Base-by-base conservation (phyloP, 192 early-diverging fungal genomes). In the Umbelopsis ramanniana region DNA sequence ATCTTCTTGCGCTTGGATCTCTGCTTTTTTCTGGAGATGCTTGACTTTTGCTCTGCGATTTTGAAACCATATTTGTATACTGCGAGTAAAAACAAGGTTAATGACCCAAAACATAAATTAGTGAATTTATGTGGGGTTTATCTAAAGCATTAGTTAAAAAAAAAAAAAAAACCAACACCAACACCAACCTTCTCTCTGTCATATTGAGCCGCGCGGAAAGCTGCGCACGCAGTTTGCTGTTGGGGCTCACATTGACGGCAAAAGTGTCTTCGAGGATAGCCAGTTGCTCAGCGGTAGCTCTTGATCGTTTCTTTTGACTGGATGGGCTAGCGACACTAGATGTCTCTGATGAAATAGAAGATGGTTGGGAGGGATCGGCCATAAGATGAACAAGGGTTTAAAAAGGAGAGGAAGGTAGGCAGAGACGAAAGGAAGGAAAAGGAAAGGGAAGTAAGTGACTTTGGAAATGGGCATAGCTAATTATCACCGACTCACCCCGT, bases 241-340 rank as follows among this genome's bases (percentile, higher is more conserved):
- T 88, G 46, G 93, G 93, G 33, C 87, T 88, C 35, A 88, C 85
- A 72, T 93, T 86, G 7, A 82, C 80, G 45, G 79, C 73, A 71
- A 92, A 93, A 2, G 90, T 89, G 45, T 92, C 87, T 80, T 90
- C 88, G 15, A 90, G 77, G 48, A 90, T 87, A 8, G 87, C 86
- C 2, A 88, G 74, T 46, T 90, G 88, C 57, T 90, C 88, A 10
- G 83, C 79, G 14, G 90, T 89, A 33, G 92, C 91, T 72, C 91
- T 81, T n/a, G 87, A 82, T 43, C 90, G 84, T 52, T 87, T 85
- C 10, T 72, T 68, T 15, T 60, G 70, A 40, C 35, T 24, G 10
- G 37, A 11, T 43, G 11, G 5, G 8, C 0, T 46, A 26, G 35
- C 15, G 12, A 23, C 40, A 43, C 40, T 55, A 55, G 54, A 57